Evolutionary conservation across 345 rosid genomes (phyloP), one percentile per base, ranked within the genome.

Genomic region (Dipteronia dyeriana): DNA sequence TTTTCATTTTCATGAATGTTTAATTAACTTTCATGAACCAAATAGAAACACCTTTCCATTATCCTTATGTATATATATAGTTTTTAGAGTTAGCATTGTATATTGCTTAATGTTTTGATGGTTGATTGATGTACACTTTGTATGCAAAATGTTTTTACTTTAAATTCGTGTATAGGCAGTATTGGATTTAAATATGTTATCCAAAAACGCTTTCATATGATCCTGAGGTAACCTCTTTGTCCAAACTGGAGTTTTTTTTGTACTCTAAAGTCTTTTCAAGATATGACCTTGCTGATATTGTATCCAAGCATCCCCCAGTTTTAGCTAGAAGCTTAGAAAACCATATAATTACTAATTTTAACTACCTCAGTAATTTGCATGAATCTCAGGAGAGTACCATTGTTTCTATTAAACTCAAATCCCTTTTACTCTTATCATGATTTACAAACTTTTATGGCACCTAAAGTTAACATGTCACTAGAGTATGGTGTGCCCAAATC

Each of bases 401-500:
- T 34, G 38, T 34, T 34, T 34, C 38, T 34, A 0, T 34, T 34
- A 34, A 34, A 34, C n/a, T 5, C 38, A 34, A 0, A 34, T 6
- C 38, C 38, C 38, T 34, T 34, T 34, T 34, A 34, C 38, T 34
- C 38, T 4, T 4, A 34, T 34, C 38, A 34, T 34, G n/a, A n/a
- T n/a, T 34, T 34, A 34, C 38, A 34, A 5, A 34, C 38, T 34
- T 34, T 4, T 34, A 34, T 34, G 38, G 38, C 38, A 4, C 38
- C 6, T 34, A 22, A 39, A 16, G 68, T 74, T 29, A 13, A 69
- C 14, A 16, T 60, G 63, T 70, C 63, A 25, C 43, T 22, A 29
- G 69, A 64, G 3, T 38, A 34, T 74, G 84, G 81, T n/a, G 84
- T 74, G 29, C 62, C 73, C 47, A 38, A 59, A 51, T 51, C 62